A percentile compares a stretch with the other conserved stretches of the same genome.
These are phyloP conservation scores for Tulasnella sp. DNA, from an alignment of 768 basidiomycete species.

Conservation along the genomic window DNA sequence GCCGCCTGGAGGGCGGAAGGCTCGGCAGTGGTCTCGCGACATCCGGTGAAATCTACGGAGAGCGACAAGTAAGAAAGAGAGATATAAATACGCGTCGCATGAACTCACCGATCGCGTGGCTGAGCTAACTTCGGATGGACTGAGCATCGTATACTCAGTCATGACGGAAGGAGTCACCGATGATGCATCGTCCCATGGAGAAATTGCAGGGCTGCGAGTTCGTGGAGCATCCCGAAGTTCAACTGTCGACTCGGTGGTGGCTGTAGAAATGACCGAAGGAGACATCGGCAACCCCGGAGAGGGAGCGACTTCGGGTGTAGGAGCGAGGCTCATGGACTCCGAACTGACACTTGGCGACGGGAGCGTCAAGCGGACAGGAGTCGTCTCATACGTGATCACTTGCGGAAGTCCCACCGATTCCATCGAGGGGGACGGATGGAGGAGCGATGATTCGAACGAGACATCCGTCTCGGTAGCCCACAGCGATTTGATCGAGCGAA, in stretches of 20 bases:
- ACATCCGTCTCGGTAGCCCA: constrained; percentile 57
- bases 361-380: constrained; percentile 7
- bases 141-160: neutral
- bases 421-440: constrained; percentile 51
- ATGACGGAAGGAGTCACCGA: neutral
- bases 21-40: neutral
- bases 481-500: constrained; percentile 6
- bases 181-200: neutral
- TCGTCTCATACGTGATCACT: constrained; percentile 33
- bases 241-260: neutral
- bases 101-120: constrained; percentile 3
- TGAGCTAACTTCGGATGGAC: neutral
- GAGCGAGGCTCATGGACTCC: neutral
- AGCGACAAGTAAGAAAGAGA: neutral
- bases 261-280: neutral
- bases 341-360: neutral
- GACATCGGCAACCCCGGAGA: neutral
- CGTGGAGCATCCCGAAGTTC: neutral
- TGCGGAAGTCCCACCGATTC: constrained; percentile 34
- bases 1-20: neutral
- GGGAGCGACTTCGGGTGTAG: neutral
- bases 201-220: neutral
- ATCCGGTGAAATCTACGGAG: neutral
- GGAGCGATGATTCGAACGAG: constrained; percentile 68
- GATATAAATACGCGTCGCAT: neutral